Conservation (phyloP, 106 monocot genomes). For the Dendrobium catenatum region DNA sequence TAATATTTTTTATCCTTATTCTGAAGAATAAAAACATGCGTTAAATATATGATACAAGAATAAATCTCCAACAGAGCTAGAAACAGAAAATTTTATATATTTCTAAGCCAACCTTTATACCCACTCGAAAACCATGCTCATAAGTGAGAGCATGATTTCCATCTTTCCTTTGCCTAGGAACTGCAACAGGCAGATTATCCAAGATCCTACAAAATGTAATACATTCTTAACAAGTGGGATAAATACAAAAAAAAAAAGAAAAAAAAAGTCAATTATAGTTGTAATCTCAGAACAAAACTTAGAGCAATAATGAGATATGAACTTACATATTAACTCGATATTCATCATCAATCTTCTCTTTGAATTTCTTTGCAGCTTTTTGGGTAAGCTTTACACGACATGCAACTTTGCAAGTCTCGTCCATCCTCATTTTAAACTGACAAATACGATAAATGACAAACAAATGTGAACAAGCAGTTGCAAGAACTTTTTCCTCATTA, state of each 20-base stretch:
- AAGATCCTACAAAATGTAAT: slow-evolving; percentile 37
- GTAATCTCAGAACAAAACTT: not conserved
- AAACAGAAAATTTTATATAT: not conserved
- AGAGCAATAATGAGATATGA: not conserved
- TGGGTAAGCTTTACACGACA: slow-evolving; percentile 33
- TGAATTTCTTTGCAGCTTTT: slow-evolving; percentile 49
- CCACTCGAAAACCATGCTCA: slow-evolving; percentile 43
- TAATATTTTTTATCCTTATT: slow-evolving; percentile 43
- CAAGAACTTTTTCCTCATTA: too few species aligned
- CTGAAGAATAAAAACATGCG: slow-evolving; percentile 8
- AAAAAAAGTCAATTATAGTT: not conserved
- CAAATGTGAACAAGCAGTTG: not conserved
- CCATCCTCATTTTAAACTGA: slow-evolving; percentile 61
- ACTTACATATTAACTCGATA: slow-evolving; percentile 72
- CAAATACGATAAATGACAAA: not conserved
- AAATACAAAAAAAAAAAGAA: not conserved
- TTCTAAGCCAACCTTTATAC: not conserved
- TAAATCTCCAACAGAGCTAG: not conserved
- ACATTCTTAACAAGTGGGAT: not conserved
- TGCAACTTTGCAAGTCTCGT: slow-evolving; percentile 37
- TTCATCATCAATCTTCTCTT: slow-evolving; percentile 74
- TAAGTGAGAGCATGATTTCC: slow-evolving; percentile 31
- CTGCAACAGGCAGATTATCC: slow-evolving; percentile 71
- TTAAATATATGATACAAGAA: not conserved
- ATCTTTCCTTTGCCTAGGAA: slow-evolving; percentile 46